Conservation (phyloP, 2,329 filamentous ascomycete genomes). For the Venturiaceae sp. region DNA sequence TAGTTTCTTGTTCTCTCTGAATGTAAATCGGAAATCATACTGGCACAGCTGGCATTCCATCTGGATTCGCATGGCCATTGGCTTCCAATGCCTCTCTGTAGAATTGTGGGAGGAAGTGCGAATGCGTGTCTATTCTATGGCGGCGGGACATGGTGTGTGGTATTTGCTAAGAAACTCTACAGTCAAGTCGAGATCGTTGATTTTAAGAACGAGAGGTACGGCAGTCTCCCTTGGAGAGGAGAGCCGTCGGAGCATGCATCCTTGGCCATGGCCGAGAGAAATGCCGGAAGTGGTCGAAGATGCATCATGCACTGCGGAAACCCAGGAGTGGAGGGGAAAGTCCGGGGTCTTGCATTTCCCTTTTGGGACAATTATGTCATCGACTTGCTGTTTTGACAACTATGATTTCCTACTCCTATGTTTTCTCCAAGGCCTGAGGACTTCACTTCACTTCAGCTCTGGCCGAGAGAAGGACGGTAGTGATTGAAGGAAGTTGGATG, state of each 20-base stretch:
- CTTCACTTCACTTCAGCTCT: no score
- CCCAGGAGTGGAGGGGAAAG: no score
- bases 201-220: neutral
- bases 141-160: slow-evolving; percentile 8
- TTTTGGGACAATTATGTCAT: no score
- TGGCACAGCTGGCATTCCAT: slow-evolving; percentile 41
- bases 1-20: neutral
- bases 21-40: neutral
- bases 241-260: neutral
- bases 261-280: neutral
- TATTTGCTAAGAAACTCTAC: neutral
- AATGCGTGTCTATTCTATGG: slow-evolving; percentile 37
- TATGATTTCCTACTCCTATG: no score
- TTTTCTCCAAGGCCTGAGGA: no score
- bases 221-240: neutral
- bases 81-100: slow-evolving; percentile 31
- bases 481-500: no score
- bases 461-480: no score
- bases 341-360: no score
- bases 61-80: slow-evolving; percentile 33
- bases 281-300: neutral
- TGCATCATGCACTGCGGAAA: no score
- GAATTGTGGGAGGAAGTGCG: slow-evolving; percentile 34
- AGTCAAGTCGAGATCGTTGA: neutral
- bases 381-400: no score